Evolutionary conservation across 148 eudicot genomes (phyloP).

Genomic region (Heliamphora exappendiculata): DNA sequence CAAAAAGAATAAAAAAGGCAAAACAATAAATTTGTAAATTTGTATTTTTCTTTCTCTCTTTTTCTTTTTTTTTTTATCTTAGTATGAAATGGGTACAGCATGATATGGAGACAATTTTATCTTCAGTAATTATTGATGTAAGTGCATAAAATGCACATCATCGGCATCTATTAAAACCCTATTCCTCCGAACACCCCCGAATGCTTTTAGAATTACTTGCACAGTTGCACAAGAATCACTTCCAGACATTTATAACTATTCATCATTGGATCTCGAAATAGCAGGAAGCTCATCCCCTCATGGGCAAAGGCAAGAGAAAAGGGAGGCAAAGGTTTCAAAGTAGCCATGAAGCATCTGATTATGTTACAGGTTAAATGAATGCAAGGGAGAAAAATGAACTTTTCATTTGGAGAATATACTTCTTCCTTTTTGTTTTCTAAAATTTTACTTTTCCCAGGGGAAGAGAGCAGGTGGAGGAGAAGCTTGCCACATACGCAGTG

Average conservation of each 20-base stretch:
- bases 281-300: neutral
- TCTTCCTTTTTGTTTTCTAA: neutral
- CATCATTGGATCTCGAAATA: neutral
- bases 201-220: neutral
- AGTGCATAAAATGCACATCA: neutral
- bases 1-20: no score
- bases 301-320: neutral
- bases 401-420: neutral
- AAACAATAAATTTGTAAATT: no score
- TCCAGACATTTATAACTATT: neutral
- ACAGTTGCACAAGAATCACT: neutral
- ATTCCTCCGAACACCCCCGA: neutral
- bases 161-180: neutral
- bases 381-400: slow-evolving; percentile 1
- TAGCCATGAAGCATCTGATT: neutral
- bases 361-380: neutral
- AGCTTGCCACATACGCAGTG: slow-evolving; percentile 46
- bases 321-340: neutral
- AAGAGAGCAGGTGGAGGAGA: neutral
- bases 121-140: no score
- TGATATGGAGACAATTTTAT: no score
- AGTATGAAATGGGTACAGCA: no score
- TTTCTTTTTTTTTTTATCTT: no score
- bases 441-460: neutral
- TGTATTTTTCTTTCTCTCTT: no score